Conservation (phyloP, 352 stramenopile genomes). For the Pythium aquatile region DNA sequence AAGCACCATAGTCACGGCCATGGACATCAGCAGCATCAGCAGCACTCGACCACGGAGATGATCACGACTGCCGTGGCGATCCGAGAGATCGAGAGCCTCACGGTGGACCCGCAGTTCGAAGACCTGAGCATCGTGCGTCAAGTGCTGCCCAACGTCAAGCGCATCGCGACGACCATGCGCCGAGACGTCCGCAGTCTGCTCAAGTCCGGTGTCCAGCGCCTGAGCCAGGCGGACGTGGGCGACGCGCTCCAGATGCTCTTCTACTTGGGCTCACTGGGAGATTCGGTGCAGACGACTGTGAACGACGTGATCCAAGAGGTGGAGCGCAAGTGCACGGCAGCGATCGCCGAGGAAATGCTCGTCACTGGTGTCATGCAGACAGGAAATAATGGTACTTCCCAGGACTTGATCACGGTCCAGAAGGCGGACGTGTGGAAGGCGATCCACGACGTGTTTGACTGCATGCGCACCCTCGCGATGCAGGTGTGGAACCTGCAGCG, state of each 20-base stretch:
- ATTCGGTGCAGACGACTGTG: constrained; percentile 69
- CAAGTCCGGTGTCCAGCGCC: constrained; percentile 43
- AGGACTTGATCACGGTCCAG: constrained; percentile 38
- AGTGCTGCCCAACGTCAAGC: constrained; percentile 47
- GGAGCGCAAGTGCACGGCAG: constrained; percentile 55
- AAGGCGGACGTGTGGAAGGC: constrained; percentile 82
- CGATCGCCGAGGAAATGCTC: constrained; percentile 67
- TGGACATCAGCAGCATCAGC: constrained; percentile 11
- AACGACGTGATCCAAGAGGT: constrained; percentile 85
- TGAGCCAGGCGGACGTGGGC: constrained; percentile 70
- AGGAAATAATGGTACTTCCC: constrained; percentile 8
- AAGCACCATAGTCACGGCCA: constrained; percentile 17
- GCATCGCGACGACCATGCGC: constrained; percentile 47
- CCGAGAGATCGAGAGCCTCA: constrained; percentile 62
- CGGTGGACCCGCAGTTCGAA: constrained; percentile 54
- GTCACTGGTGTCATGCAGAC: constrained; percentile 26
- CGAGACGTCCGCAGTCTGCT: constrained; percentile 53
- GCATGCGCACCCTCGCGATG: constrained; percentile 58
- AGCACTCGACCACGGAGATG: constrained; percentile 42
- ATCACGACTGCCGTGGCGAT: constrained; percentile 66
- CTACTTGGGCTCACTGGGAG: constrained; percentile 58
- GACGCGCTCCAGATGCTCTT: constrained; percentile 81
- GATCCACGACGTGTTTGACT: constrained; percentile 76
- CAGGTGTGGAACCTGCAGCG: constrained; percentile 87
- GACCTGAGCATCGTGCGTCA: constrained; percentile 62